Conservation (phyloP, 768 basidiomycete genomes). For the Dentipellis sp. region DNA sequence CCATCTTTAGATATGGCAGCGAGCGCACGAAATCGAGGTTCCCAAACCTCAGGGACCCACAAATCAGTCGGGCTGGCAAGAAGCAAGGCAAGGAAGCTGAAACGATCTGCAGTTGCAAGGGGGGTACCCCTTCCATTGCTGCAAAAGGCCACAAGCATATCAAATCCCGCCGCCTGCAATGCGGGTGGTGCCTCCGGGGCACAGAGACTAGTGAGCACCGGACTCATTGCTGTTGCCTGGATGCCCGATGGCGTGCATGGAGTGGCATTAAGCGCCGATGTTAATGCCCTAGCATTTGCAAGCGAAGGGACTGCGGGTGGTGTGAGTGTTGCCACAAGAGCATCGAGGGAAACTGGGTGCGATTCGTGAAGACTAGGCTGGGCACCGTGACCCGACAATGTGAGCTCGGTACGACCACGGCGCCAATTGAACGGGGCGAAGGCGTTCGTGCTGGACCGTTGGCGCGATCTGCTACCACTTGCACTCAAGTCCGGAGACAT, state of each 20-base stretch:
- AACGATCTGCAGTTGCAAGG: conserved; percentile 46
- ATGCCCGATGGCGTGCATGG: conserved; percentile 42
- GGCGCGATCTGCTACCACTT: conserved; percentile 21
- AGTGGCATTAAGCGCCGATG: conserved; percentile 35
- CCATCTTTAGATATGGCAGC: conserved; percentile 55
- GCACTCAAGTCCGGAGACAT: conserved; percentile 23
- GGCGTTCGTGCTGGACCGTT: conserved; percentile 33
- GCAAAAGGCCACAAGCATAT: conserved; percentile 63
- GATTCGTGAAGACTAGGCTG: conserved; percentile 22
- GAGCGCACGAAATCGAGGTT: conserved; percentile 59
- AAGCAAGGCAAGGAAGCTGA: conserved; percentile 60
- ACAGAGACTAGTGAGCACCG: conserved; percentile 56
- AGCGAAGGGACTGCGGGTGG: conserved; percentile 59
- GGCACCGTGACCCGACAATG: conserved; percentile 10
- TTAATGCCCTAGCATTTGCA: conserved; percentile 51
- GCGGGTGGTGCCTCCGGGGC: conserved; percentile 39
- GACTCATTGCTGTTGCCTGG: conserved; percentile 37
- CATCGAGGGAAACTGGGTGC: conserved; percentile 26
- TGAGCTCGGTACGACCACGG: conserved; percentile 7
- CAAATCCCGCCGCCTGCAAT: conserved; percentile 61
- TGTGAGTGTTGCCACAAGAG: conserved; percentile 33
- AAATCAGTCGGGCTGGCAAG: conserved; percentile 27
- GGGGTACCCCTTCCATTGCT: conserved; percentile 43
- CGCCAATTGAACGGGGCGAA: conserved; percentile 34
- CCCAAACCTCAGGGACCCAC: conserved; percentile 67